A percentile compares a stretch with the other conserved stretches of the same genome.
phyloP scores from a whole-genome alignment of 192 early-diverging fungal species.

The Coemansia aciculifera region DNA sequence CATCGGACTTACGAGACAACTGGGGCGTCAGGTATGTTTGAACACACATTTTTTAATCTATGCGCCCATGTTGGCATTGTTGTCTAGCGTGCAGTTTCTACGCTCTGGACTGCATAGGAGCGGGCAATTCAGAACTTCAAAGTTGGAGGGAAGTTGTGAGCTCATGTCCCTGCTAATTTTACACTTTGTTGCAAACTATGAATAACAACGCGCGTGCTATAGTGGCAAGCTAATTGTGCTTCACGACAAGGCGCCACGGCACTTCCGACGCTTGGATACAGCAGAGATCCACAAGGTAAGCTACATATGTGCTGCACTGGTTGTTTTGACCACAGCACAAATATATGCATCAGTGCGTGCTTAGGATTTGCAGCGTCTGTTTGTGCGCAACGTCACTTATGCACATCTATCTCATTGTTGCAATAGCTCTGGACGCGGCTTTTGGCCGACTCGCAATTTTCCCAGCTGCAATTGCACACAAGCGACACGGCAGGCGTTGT shows the following conservation, averaged over 20 bases:
- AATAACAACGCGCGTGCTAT: conserved; percentile 5
- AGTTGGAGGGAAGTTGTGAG: neutral
- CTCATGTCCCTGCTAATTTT: neutral
- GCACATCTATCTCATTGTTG: neutral
- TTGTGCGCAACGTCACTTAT: neutral
- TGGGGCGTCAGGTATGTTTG: conserved; percentile 65
- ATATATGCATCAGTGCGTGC: neutral
- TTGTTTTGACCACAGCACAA: neutral
- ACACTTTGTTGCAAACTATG: conserved; percentile 16
- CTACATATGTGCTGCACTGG: neutral
- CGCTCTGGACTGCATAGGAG: neutral
- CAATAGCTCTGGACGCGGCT: conserved; percentile 49
- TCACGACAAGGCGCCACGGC: conserved; percentile 78
- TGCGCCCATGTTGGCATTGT: conserved; percentile 2
- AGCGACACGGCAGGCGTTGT: neutral
- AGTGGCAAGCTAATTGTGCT: conserved; percentile 72
- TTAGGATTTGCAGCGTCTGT: conserved; percentile 1
- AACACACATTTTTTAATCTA: conserved; percentile 14
- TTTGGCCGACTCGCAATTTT: conserved; percentile 34
- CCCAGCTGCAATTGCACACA: conserved; percentile 7
- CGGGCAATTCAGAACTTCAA: neutral
- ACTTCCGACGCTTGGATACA: conserved; percentile 67
- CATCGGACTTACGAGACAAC: conserved; percentile 58
- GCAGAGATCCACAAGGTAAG: conserved; percentile 67
- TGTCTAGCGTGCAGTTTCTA: neutral